Conservation (phyloP, 805 yeast genomes). For the Ogataea trehaloabstinens region DNA sequence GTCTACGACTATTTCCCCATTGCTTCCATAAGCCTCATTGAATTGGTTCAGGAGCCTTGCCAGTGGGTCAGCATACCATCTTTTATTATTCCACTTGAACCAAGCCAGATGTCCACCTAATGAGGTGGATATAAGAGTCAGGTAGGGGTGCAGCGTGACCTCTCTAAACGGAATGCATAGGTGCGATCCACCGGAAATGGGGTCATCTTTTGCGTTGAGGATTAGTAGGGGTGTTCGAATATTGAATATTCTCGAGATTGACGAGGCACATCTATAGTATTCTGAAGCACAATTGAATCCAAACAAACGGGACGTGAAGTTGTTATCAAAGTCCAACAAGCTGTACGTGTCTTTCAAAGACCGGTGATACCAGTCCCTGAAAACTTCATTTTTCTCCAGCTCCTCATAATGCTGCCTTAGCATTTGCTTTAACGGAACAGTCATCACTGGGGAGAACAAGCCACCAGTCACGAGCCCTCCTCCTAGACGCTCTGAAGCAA, state of each 20-base stretch:
- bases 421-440: constrained; percentile 43
- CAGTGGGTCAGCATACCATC: constrained; percentile 65
- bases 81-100: constrained; percentile 55
- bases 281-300: constrained; percentile 63
- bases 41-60: constrained; percentile 34
- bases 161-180: constrained; percentile 50
- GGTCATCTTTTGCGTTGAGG: constrained; percentile 72
- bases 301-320: constrained; percentile 61
- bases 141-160: constrained; percentile 55
- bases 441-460: constrained; percentile 51
- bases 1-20: constrained; percentile 4
- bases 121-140: constrained; percentile 55
- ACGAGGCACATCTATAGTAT: constrained; percentile 64
- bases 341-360: constrained; percentile 22
- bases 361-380: constrained; percentile 20
- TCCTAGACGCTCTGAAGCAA: constrained; percentile 45
- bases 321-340: constrained; percentile 60
- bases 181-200: constrained; percentile 53
- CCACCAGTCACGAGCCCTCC: constrained; percentile 40
- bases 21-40: constrained; percentile 13
- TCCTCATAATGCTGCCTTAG: constrained; percentile 41
- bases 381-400: constrained; percentile 31
- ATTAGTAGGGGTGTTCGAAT: constrained; percentile 64
- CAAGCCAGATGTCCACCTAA: constrained; percentile 86
- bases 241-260: constrained; percentile 47